These are phyloP conservation scores for Talaromyces liani DNA, from an alignment of 495 filamentous ascomycete species.

Conservation along the genomic window DNA sequence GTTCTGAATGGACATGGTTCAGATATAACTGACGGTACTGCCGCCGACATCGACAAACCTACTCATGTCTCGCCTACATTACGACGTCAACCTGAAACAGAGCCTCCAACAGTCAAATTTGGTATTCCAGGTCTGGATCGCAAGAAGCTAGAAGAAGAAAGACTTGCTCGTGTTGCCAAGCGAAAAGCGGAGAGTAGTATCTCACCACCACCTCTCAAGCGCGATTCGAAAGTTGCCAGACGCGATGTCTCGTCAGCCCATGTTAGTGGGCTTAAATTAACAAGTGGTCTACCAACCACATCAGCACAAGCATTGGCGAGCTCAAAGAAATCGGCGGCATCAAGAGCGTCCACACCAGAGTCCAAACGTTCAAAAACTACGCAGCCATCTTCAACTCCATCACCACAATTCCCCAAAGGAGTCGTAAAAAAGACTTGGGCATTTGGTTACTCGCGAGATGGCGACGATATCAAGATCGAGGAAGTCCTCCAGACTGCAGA, in stretches of 20 bases:
- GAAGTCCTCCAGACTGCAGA: slow-evolving; percentile 72
- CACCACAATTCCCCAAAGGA: slow-evolving; percentile 59
- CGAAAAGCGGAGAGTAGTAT: slow-evolving; percentile 42
- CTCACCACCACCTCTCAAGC: slow-evolving; percentile 28
- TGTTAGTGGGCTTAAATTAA: neutral
- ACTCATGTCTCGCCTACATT: neutral
- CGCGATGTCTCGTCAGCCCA: neutral
- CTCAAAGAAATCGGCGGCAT: neutral
- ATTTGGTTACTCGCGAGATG: slow-evolving; percentile 41
- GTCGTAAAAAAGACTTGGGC: slow-evolving; percentile 79
- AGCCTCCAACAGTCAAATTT: slow-evolving; percentile 3
- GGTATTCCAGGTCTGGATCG: slow-evolving; percentile 54
- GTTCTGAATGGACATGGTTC: neutral
- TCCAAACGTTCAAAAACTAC: neutral
- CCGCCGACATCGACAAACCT: neutral
- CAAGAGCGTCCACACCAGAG: neutral
- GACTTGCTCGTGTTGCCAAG: slow-evolving; percentile 60
- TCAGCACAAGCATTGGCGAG: neutral
- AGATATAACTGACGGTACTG: neutral
- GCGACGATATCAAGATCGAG: slow-evolving; percentile 80
- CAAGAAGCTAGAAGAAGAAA: slow-evolving; percentile 79
- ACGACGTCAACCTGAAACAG: neutral
- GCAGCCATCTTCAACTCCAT: slow-evolving; percentile 16
- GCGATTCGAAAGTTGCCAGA: slow-evolving; percentile 16
- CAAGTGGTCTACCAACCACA: neutral